Base-by-base conservation (phyloP, 176 grass and related monocot genomes). In the Rhynchospora breviuscula region DNA sequence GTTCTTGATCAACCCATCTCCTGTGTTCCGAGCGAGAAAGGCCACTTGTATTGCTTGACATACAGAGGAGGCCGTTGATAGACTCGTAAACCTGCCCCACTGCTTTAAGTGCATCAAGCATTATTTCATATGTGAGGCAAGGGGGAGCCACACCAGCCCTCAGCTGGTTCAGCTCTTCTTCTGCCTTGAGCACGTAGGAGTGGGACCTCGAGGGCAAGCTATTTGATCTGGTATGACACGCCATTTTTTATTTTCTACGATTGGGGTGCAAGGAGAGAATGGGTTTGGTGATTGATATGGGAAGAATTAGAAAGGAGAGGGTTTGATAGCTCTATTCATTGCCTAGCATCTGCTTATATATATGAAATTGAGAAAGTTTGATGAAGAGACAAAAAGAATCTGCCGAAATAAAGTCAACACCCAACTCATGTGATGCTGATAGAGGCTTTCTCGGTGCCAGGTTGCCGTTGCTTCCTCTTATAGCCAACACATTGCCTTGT, bases 101-200 rank as follows among this genome's bases (percentile, higher is more conserved):
- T 33, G 65, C 83, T 72, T 48, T 64, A n/a, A 85, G 6, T 35
- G 75, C 54, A 26, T 80, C 22, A 6, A 35, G 70, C 43, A 81
- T 63, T 67, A 54, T 81, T 23, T 85, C 52, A 25, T 23, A 76
- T 8, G 63, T 26, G 26, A 70, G 62, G 33, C 75, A 81, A 43
- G 62, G 25, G 13, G 74, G 54, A 60, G 53, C 21, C 7, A 65
- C 49, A 66, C 14, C 47, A 65, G 75, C 62, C 17, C 53, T 85
- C 7, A 89, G 35, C 70, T 81, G 76, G 7, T 58, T 12, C 8
- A 89, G 57, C 25, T 81, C 87, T 22, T 84, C 83, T 74, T 85
- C 83, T 10, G 79, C 86, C 40, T 78, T 88, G 48, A 88, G 61
- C 1, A 72, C 48, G 19, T 61, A 29, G 6, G 87, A 43, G 47